Base-by-base conservation (phyloP, 805 yeast genomes). In the Pichia membranifaciens region DNA sequence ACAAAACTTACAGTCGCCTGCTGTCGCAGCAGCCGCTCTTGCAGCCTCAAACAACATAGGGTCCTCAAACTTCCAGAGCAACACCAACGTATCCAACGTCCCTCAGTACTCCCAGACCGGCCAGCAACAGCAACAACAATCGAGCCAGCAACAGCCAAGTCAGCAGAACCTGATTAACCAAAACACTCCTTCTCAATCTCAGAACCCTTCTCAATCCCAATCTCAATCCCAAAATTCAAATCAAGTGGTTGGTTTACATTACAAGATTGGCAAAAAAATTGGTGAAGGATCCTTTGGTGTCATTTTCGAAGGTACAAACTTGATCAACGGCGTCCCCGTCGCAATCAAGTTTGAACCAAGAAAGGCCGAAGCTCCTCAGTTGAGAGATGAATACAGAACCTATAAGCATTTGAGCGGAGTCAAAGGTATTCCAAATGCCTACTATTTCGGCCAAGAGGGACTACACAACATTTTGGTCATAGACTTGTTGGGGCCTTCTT, bases 251-350 rank as follows among this genome's bases (percentile, higher is more conserved):
- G 99, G 99, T 21, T 81, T 91, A 51, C 99, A 93, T 72, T 93
- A 90, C 70, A 85, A 89, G 58, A 93, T 93, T 48, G 99, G 98
- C 50, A 91, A 90, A 67, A 93, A 93, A 70, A 90, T 93, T 52
- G 99, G 99, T 49, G 98, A 93, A 69, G 99, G 99, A 38, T 91
- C 98, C 4, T 93, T 93, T 66, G 99, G 99, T 48, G 96, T 93
- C 45, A 84, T 93, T 50, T 93, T 93, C 64, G 98, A 93, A 70
- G 99, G 99, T 53, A 79, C 87, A 38, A 91, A 93, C 65, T 75
- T 93, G 62, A 80, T 93, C 58, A 91, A 89, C 70, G 90, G 90
- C 55, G 84, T 83, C 52, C 95, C 87, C 43, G 98, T 93, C 40
- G 99, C 98, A 36, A 91, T 93, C 66, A 93, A 93, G 68, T 93